phyloP scores from a whole-genome alignment of 129 eudicot genomes.

The Artemisia tridentata region DNA sequence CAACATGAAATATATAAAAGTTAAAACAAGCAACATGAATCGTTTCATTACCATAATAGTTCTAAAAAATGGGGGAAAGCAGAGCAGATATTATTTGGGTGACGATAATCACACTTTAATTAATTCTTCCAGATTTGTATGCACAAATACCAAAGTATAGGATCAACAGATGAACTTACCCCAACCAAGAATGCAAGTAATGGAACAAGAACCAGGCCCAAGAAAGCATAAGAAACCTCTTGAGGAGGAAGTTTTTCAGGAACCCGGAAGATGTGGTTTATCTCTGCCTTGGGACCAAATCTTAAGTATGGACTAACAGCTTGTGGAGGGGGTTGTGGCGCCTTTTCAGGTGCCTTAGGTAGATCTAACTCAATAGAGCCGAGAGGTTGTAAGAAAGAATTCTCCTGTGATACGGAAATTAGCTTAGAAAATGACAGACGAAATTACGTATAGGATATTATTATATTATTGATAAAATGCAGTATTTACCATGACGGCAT shows the following conservation, averaged over 20 bases:
- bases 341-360: slow-evolving; percentile 88
- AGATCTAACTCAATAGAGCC: slow-evolving; percentile 76
- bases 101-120: too few relatives aligned
- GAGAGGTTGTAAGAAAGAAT: slow-evolving; percentile 67
- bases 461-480: background rate
- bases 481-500: slow-evolving; percentile 73
- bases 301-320: slow-evolving; percentile 55
- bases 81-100: too few relatives aligned
- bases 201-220: slow-evolving; percentile 72
- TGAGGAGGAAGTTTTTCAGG: slow-evolving; percentile 90
- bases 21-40: background rate
- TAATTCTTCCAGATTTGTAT: background rate
- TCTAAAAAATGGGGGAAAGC: too few relatives aligned
- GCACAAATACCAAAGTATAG: background rate
- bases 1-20: too few relatives aligned
- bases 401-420: slow-evolving; percentile 59
- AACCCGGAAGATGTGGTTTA: slow-evolving; percentile 72
- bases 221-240: slow-evolving; percentile 76
- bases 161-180: slow-evolving; percentile 45
- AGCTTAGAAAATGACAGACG: slow-evolving; percentile 13
- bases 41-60: background rate
- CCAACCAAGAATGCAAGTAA: slow-evolving; percentile 78
- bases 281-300: slow-evolving; percentile 88
- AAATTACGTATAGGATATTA: background rate
- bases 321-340: slow-evolving; percentile 77